These are phyloP conservation scores for Microdochium paspali DNA, from an alignment of 2,329 filamentous ascomycete species.

Conservation along the genomic window DNA sequence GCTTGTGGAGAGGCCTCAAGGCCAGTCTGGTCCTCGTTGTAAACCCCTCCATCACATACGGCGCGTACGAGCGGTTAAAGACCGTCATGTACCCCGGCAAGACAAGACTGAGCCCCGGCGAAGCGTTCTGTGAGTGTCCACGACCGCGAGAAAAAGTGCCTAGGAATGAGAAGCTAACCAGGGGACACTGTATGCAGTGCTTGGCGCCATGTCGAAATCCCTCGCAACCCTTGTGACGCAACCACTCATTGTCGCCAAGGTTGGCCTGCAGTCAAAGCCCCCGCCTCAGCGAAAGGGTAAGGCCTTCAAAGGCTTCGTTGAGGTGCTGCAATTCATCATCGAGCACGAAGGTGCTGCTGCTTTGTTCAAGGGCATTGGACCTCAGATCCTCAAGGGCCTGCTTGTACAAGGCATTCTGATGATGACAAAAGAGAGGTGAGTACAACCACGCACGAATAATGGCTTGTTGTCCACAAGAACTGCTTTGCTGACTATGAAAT, in stretches of 20 bases:
- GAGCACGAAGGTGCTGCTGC: slow-evolving; percentile 73
- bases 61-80: slow-evolving; percentile 85
- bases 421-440: slow-evolving; percentile 96
- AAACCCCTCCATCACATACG: slow-evolving; percentile 96
- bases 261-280: slow-evolving; percentile 88
- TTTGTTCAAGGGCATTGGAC: slow-evolving; percentile 95
- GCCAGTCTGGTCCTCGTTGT: slow-evolving; percentile 91
- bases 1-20: slow-evolving; percentile 91
- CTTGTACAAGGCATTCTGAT: slow-evolving; percentile 92
- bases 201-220: slow-evolving; percentile 88
- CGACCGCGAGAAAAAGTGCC: background rate
- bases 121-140: slow-evolving; percentile 73
- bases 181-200: slow-evolving; percentile 41
- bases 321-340: slow-evolving; percentile 92
- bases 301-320: slow-evolving; percentile 85
- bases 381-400: slow-evolving; percentile 86
- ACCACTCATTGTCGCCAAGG: slow-evolving; percentile 94
- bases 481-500: slow-evolving; percentile 5
- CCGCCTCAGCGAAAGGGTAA: slow-evolving; percentile 77
- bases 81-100: slow-evolving; percentile 70
- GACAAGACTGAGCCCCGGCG: slow-evolving; percentile 65
- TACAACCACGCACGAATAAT: slow-evolving; percentile 1
- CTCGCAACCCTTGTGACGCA: slow-evolving; percentile 88
- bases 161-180: background rate
- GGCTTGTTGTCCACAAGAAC: background rate